phyloP scores from a whole-genome alignment of 192 early-diverging fungal genomes.

The Coemansia sp. region DNA sequence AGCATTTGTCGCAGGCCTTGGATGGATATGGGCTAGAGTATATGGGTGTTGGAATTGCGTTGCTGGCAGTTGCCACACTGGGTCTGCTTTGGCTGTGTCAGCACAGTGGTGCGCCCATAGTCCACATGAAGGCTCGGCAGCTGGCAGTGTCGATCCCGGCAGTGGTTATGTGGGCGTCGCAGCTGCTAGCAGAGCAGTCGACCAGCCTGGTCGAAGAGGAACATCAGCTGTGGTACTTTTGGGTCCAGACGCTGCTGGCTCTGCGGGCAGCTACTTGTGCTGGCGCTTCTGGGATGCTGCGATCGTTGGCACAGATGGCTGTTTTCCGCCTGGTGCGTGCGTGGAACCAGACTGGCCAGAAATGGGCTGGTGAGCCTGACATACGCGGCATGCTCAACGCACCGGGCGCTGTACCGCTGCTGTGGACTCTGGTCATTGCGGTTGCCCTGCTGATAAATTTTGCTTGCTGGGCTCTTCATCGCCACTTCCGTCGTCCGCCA shows the following conservation, averaged over 20 bases:
- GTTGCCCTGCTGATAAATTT: slow-evolving; percentile 8
- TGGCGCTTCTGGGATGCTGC: background rate
- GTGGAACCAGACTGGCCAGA: slow-evolving; percentile 53
- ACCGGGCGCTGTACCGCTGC: slow-evolving; percentile 8
- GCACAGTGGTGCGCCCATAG: slow-evolving; percentile 8
- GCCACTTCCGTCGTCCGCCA: background rate
- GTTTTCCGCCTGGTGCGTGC: slow-evolving; percentile 39
- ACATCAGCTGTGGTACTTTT: slow-evolving; percentile 72
- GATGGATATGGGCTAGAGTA: slow-evolving; percentile 41
- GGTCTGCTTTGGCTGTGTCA: slow-evolving; percentile 19
- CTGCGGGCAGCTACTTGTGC: slow-evolving; percentile 27
- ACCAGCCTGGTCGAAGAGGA: slow-evolving; percentile 77
- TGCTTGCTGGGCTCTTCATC: slow-evolving; percentile 14
- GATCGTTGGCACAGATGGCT: slow-evolving; percentile 31
- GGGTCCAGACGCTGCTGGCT: slow-evolving; percentile 61
- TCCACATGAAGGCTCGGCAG: slow-evolving; percentile 7
- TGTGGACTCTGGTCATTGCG: slow-evolving; percentile 30
- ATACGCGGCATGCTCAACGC: slow-evolving; percentile 31
- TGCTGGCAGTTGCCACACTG: slow-evolving; percentile 16
- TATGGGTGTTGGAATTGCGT: slow-evolving; percentile 40
- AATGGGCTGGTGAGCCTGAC: slow-evolving; percentile 37
- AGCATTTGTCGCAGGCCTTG: slow-evolving; percentile 38
- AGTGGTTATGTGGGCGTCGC: slow-evolving; percentile 41
- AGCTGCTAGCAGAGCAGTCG: slow-evolving; percentile 58
- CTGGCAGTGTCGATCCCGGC: slow-evolving; percentile 20